Evolutionary conservation across 2,329 filamentous ascomycete genomes (phyloP).

Genomic region (Xylariaceae sp.): DNA sequence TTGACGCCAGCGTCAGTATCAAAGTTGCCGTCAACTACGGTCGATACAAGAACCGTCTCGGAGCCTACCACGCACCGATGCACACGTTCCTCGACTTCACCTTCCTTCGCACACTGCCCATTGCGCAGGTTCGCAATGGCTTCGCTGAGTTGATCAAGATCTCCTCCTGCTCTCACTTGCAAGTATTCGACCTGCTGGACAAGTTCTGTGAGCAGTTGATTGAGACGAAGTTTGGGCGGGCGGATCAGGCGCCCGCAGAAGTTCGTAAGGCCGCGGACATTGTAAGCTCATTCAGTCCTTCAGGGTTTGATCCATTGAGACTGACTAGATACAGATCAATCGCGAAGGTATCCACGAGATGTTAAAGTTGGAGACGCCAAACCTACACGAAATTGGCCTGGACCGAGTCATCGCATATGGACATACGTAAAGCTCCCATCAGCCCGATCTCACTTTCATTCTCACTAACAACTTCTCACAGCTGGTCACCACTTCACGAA

Average conservation of each 20-base stretch:
- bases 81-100: conserved; percentile 72
- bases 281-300: conserved; percentile 7
- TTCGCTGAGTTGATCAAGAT: conserved; percentile 76
- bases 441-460: neutral
- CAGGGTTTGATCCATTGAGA: neutral
- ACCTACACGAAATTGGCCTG: conserved; percentile 68
- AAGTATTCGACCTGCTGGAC: conserved; percentile 64
- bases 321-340: conserved; percentile 46
- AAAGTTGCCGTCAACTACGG: conserved; percentile 77
- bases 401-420: conserved; percentile 71
- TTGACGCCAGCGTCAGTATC: conserved; percentile 71
- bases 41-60: conserved; percentile 70
- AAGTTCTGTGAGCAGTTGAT: conserved; percentile 67
- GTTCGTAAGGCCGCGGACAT: conserved; percentile 56
- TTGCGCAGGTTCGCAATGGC: conserved; percentile 66
- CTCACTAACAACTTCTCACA: conserved; percentile 18
- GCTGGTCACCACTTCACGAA: conserved; percentile 69
- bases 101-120: conserved; percentile 64
- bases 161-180: conserved; percentile 62
- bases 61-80: conserved; percentile 67
- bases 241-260: conserved; percentile 50
- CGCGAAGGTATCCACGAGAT: conserved; percentile 56
- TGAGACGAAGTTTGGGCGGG: conserved; percentile 58
- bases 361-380: conserved; percentile 69
- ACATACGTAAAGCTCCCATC: conserved; percentile 45